phyloP scores from a whole-genome alignment of 2,329 filamentous ascomycete species.

The Apiospora aurea region DNA sequence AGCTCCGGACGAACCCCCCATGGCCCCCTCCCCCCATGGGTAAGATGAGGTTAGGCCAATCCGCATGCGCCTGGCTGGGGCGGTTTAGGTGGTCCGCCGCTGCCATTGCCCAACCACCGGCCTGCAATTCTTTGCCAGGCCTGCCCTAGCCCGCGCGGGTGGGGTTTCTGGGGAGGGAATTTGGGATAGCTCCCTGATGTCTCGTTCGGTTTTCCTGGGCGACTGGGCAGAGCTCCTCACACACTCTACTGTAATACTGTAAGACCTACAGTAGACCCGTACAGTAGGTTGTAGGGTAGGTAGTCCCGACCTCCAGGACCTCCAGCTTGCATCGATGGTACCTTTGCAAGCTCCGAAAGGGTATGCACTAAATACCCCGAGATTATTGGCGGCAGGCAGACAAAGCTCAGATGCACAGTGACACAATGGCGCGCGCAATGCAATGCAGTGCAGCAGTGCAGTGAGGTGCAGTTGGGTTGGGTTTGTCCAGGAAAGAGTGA shows the following conservation, averaged over 20 bases:
- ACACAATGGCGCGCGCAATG: background rate
- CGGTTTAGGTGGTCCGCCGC: background rate
- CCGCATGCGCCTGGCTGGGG: conserved; percentile 2
- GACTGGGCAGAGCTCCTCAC: background rate
- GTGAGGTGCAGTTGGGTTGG: background rate
- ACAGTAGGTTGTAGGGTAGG: no score
- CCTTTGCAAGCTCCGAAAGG: conserved; percentile 1
- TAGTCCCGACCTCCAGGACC: no score
- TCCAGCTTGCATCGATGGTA: background rate
- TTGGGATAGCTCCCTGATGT: background rate
- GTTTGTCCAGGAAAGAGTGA: no score
- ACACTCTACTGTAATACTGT: background rate
- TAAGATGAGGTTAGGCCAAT: conserved; percentile 19
- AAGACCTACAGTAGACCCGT: background rate
- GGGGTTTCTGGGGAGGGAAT: background rate
- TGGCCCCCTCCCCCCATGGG: conserved; percentile 5
- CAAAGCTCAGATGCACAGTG: background rate
- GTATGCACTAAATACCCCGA: background rate
- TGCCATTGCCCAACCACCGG: conserved; percentile 14
- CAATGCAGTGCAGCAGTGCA: no score
- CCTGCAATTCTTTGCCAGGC: conserved; percentile 1
- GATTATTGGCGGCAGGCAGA: background rate
- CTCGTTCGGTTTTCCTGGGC: background rate
- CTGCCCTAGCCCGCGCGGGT: background rate
- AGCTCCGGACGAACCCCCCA: conserved; percentile 7